These are phyloP conservation scores for Vaucheria bursata DNA, from an alignment of 352 stramenopile species.

Conservation along the genomic window DNA sequence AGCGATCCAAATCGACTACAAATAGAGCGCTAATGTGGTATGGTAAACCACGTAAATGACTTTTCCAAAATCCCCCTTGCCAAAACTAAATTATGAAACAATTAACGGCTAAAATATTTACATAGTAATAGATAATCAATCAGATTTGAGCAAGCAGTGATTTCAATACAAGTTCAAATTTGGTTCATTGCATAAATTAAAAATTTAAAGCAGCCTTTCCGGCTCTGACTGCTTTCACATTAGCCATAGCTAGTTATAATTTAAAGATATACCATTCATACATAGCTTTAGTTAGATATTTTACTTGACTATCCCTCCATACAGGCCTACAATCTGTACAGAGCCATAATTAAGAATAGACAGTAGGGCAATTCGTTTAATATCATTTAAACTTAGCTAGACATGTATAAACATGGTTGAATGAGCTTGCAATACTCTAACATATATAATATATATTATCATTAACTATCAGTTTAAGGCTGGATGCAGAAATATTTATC, in stretches of 20 bases:
- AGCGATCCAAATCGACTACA: constrained; percentile 93
- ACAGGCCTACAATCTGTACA: too few species aligned
- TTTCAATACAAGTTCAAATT: background rate
- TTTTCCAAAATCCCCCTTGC: constrained; percentile 94
- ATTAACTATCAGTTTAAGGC: too few species aligned
- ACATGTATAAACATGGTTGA: too few species aligned
- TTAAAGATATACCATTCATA: background rate
- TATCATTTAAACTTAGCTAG: too few species aligned
- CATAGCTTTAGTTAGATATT: too few species aligned
- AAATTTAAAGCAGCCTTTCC: background rate
- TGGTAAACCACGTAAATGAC: constrained; percentile 86
- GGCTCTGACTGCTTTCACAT: background rate
- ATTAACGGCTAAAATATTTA: background rate
- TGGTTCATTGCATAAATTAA: background rate
- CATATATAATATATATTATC: too few species aligned
- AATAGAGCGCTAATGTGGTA: constrained; percentile 99
- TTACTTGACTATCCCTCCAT: too few species aligned
- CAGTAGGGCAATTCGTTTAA: too few species aligned
- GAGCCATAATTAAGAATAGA: too few species aligned
- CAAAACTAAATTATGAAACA: constrained; percentile 75
- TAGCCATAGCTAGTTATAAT: background rate
- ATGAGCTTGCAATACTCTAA: too few species aligned
- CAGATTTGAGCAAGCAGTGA: background rate
- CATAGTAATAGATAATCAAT: background rate
- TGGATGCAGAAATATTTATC: too few species aligned